Percentiles rank a stretch among this genome's conserved stretches.
These are phyloP conservation scores for Euphorbia lathyris DNA, from an alignment of 345 rosid genomes.

Conservation along the genomic window DNA sequence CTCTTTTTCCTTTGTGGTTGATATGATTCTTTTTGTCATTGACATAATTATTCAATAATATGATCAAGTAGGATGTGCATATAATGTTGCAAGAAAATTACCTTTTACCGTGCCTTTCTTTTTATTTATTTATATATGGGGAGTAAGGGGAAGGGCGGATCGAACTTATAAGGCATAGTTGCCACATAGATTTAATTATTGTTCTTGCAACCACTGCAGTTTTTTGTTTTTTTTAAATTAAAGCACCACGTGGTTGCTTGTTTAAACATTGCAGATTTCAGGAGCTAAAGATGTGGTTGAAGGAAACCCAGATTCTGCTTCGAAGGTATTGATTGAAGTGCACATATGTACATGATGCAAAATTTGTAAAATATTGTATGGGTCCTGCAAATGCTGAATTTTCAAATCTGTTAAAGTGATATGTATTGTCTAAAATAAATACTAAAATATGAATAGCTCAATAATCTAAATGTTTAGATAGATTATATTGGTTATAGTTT, in stretches of 20 bases:
- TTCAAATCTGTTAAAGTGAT: not conserved
- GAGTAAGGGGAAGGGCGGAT: not conserved
- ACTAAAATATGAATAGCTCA: not conserved
- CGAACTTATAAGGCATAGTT: not conserved
- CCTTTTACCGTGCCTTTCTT: not conserved
- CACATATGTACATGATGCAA: not conserved
- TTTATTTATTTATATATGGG: not conserved
- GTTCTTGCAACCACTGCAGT: not conserved
- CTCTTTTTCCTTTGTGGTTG: not conserved
- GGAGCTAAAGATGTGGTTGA: constrained; percentile 1
- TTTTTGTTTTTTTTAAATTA: not conserved
- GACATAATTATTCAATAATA: not conserved
- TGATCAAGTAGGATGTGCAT: not conserved
- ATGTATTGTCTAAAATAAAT: not conserved
- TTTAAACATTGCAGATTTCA: constrained; percentile 15
- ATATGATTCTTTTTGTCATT: too few relatives aligned
- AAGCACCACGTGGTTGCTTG: not conserved
- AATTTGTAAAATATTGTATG: not conserved
- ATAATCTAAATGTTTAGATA: not conserved
- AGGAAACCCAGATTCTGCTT: constrained; percentile 1
- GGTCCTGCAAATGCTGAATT: not conserved
- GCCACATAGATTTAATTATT: not conserved
- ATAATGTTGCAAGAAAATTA: not conserved
- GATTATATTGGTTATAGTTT: not conserved
- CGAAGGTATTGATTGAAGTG: constrained; percentile 5